Evolutionary conservation across 106 monocot genomes (phyloP).

Genomic region (Platanthera guangdongensis): DNA sequence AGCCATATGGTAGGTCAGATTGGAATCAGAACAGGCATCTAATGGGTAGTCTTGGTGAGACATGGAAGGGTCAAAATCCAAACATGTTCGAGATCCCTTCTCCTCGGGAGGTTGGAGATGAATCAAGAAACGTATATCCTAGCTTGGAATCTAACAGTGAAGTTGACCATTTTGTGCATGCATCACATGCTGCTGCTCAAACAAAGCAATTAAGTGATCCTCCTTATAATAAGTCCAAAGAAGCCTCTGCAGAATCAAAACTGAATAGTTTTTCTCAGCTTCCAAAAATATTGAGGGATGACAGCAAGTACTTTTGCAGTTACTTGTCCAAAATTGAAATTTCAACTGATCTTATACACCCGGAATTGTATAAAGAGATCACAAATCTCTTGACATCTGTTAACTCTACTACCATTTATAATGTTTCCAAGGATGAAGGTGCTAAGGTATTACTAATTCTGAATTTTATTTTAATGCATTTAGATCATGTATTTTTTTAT

Average conservation of each 20-base stretch:
- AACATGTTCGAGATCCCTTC: conserved; percentile 12
- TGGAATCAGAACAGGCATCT: conserved; percentile 56
- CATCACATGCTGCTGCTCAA: conserved; percentile 14
- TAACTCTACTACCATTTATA: neutral
- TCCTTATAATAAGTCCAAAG: conserved; percentile 7
- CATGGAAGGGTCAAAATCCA: conserved; percentile 41
- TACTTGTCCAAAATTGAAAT: conserved; percentile 62
- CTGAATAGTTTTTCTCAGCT: conserved; percentile 7
- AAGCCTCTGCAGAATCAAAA: conserved; percentile 1
- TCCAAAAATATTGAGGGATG: conserved; percentile 10
- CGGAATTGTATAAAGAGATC: conserved; percentile 40
- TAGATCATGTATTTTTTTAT: neutral
- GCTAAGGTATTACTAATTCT: no score
- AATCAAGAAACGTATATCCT: conserved; percentile 20
- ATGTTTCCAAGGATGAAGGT: neutral
- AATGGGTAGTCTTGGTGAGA: conserved; percentile 9
- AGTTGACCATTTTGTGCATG: conserved; percentile 6
- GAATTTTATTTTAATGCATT: neutral
- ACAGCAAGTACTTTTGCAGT: conserved; percentile 5
- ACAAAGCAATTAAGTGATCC: conserved; percentile 19
- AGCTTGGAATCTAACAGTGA: conserved; percentile 10
- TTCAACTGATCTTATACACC: conserved; percentile 37
- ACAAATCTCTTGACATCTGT: neutral
- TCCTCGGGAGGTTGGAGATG: conserved; percentile 27
- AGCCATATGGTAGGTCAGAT: conserved; percentile 37